Evolutionary conservation across 768 basidiomycete species (phyloP).

Genomic region (Mycena leptocephala): DNA sequence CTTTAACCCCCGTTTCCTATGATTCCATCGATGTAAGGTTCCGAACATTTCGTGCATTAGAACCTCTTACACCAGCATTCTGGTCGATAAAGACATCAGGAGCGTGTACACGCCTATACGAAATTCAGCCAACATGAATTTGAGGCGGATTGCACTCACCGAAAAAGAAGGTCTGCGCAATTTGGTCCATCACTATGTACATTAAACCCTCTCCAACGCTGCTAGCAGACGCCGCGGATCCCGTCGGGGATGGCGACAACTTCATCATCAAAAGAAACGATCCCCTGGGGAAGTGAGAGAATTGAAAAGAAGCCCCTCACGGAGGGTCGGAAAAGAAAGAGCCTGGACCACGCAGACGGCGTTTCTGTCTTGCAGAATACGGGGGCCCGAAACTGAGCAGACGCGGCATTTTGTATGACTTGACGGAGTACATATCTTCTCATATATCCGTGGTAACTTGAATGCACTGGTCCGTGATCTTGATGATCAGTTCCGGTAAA

Average conservation of each 20-base stretch:
- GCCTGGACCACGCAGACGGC: neutral
- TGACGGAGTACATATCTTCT: too few relatives aligned
- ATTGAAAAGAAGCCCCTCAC: neutral
- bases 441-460: too few relatives aligned
- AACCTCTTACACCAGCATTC: neutral
- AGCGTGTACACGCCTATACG: conserved; percentile 2
- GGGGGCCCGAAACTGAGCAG: too few relatives aligned
- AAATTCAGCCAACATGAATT: neutral
- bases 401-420: too few relatives aligned
- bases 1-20: neutral
- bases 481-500: too few relatives aligned
- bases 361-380: neutral
- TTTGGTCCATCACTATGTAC: neutral
- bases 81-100: neutral
- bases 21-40: too few relatives aligned
- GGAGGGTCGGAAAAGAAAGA: neutral
- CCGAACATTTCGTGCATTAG: neutral
- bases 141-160: neutral
- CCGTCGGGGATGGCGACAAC: neutral
- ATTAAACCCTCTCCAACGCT: neutral
- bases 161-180: conserved; percentile 23
- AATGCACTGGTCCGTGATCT: too few relatives aligned
- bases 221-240: neutral
- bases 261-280: neutral
- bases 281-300: neutral